Conservation (phyloP, 441 rosid genomes). For the Gossypium davidsonii region DNA sequence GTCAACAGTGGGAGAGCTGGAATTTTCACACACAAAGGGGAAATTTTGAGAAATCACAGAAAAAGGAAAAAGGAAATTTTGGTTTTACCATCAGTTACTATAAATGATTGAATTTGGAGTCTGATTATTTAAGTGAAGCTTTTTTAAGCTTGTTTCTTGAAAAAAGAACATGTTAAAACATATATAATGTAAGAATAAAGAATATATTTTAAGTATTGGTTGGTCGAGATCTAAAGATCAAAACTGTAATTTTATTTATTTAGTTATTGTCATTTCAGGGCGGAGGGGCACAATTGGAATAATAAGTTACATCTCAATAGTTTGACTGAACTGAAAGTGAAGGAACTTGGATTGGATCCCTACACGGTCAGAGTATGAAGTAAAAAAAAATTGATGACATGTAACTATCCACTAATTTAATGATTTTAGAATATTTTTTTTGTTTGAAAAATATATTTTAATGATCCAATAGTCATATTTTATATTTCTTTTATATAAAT, state of each 20-base stretch:
- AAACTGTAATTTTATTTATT: neutral
- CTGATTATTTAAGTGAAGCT: constrained; percentile 24
- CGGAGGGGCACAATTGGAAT: constrained; percentile 28
- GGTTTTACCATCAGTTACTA: constrained; percentile 12
- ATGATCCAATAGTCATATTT: rapidly evolving
- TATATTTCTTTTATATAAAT: no score
- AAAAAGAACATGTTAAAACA: neutral
- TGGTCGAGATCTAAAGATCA: constrained; percentile 31
- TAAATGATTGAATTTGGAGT: constrained; percentile 36
- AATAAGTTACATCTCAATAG: neutral
- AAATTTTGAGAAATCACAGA: constrained; percentile 4
- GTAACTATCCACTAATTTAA: neutral
- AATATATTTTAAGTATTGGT: constrained; percentile 9
- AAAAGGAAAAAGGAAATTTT: neutral
- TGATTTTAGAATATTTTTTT: neutral
- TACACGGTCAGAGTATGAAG: neutral
- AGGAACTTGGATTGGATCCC: neutral
- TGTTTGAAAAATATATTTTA: no score
- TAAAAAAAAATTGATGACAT: neutral
- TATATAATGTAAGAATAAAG: neutral
- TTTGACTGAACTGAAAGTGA: constrained; percentile 7
- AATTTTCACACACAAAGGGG: constrained; percentile 16
- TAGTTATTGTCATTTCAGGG: constrained; percentile 4
- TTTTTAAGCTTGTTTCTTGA: neutral
- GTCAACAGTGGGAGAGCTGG: constrained; percentile 22